Conservation (phyloP, 2,329 filamentous ascomycete genomes). For the Hymenoscyphus infarciens region DNA sequence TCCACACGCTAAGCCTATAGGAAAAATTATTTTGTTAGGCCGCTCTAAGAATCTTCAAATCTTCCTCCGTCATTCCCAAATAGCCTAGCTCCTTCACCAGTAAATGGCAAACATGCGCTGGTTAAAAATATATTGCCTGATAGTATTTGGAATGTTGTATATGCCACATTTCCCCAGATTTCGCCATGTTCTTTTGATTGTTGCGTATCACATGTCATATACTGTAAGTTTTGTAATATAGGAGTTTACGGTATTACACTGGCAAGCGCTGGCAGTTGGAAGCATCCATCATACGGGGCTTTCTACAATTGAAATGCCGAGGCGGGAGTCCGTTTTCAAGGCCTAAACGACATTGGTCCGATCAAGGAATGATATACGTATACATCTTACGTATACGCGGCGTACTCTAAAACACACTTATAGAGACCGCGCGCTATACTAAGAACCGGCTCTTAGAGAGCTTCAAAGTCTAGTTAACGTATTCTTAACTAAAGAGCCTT, state of each 20-base stretch:
- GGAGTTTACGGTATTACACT: not conserved
- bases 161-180: constrained; percentile 9
- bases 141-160: constrained; percentile 11
- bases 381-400: no score
- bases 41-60: no score
- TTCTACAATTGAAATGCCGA: constrained; percentile 1
- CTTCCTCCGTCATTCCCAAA: not conserved
- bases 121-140: not conserved
- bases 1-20: no score
- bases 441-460: no score
- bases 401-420: no score
- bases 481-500: no score
- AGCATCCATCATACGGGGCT: not conserved
- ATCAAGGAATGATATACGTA: not conserved
- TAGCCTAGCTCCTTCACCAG: not conserved
- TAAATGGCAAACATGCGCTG: not conserved
- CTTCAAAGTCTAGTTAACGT: no score
- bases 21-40: no score
- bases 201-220: constrained; percentile 12
- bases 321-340: constrained; percentile 5
- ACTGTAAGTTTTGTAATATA: constrained; percentile 9
- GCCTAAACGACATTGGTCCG: constrained; percentile 3
- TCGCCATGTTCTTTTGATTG: constrained; percentile 13
- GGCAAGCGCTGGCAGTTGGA: constrained; percentile 5
- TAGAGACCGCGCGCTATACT: no score